These are phyloP conservation scores for Cadophora gregata DNA, from an alignment of 2,329 filamentous ascomycete species.

Conservation along the genomic window DNA sequence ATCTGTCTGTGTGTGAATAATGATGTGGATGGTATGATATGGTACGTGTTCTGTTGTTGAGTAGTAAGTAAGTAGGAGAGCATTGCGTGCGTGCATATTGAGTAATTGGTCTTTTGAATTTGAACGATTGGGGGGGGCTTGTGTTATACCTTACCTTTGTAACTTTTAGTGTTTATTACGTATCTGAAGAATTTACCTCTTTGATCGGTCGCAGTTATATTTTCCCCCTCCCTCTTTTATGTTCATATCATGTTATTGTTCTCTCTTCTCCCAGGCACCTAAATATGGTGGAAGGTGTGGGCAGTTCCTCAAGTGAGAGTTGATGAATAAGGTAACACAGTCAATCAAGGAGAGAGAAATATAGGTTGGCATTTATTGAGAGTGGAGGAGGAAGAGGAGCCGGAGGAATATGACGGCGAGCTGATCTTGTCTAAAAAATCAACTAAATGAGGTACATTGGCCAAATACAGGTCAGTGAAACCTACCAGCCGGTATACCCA, in stretches of 20 bases:
- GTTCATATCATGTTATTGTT: too few species aligned
- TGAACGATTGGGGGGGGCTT: conserved; percentile 2
- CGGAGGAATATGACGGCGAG: too few species aligned
- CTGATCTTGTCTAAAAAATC: too few species aligned
- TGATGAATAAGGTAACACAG: too few species aligned
- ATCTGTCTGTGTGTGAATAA: not conserved
- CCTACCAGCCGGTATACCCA: too few species aligned
- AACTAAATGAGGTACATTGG: too few species aligned
- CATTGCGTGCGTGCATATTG: conserved; percentile 6
- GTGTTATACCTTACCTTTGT: conserved; percentile 28
- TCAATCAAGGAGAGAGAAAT: too few species aligned
- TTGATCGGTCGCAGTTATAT: not conserved
- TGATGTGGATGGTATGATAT: not conserved
- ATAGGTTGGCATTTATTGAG: not conserved
- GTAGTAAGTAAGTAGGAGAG: not conserved
- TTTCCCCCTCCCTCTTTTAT: not conserved
- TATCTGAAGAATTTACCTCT: not conserved
- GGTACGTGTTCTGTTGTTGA: conserved; percentile 1
- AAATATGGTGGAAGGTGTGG: too few species aligned
- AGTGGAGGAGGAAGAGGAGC: not conserved
- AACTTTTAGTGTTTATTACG: conserved; percentile 34
- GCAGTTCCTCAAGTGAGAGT: not conserved
- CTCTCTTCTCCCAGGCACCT: too few species aligned
- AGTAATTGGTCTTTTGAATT: conserved; percentile 3
- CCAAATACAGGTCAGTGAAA: too few species aligned